Evolutionary conservation across 108 stramenopile genomes (phyloP).

Genomic region (Cyclostephanos tholiformis): DNA sequence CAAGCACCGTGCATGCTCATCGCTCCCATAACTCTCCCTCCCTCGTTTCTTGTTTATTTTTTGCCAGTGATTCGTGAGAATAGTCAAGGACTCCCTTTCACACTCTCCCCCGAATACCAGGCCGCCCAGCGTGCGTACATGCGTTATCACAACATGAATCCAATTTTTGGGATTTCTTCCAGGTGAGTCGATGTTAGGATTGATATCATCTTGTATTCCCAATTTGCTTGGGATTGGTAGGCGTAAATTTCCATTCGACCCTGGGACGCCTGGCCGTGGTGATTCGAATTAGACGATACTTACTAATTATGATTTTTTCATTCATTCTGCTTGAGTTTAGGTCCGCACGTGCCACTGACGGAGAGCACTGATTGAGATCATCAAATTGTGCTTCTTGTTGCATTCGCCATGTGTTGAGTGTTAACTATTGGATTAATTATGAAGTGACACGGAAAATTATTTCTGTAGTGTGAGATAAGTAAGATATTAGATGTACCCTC

Average conservation of each 20-base stretch:
- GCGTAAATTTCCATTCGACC: not conserved
- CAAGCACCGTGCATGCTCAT: not conserved
- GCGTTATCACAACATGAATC: conserved; percentile 95
- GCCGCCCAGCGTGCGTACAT: conserved; percentile 89
- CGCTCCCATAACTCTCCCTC: not conserved
- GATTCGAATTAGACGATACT: not conserved
- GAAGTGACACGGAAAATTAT: too few relatives aligned
- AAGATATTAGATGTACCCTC: conserved; percentile 19
- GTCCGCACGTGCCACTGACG: conserved; percentile 51
- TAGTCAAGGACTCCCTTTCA: conserved; percentile 67
- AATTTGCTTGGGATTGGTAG: not conserved
- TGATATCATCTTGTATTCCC: not conserved
- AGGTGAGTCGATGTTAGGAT: conserved; percentile 34
- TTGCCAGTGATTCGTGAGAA: conserved; percentile 42
- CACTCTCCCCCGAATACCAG: conserved; percentile 80
- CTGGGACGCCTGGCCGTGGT: not conserved
- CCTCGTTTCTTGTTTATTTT: not conserved
- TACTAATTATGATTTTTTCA: not conserved
- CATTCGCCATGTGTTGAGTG: not conserved
- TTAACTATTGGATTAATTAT: not conserved
- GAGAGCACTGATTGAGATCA: conserved; percentile 44
- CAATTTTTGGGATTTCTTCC: conserved; percentile 84
- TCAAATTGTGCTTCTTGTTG: conserved; percentile 13
- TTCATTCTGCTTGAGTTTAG: conserved; percentile 5
- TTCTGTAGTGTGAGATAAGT: conserved; percentile 12